phyloP scores from a whole-genome alignment of 371 early-diverging fungal species.

The Chytridiales sp. region DNA sequence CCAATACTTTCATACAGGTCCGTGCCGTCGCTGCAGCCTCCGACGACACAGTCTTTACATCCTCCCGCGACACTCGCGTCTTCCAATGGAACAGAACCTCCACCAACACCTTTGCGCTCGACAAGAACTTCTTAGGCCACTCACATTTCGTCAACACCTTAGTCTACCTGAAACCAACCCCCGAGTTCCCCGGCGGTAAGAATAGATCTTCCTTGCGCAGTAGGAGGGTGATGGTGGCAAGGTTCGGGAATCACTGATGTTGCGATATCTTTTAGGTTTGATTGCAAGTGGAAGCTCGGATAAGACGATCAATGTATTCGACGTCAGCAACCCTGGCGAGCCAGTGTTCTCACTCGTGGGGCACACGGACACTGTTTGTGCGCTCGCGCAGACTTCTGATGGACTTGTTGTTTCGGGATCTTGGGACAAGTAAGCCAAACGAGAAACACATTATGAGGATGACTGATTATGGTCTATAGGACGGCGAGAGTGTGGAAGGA shows the following conservation, averaged over 20 bases:
- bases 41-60: slow-evolving; percentile 68
- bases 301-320: slow-evolving; percentile 78
- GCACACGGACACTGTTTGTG: slow-evolving; percentile 86
- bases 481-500: slow-evolving; percentile 87
- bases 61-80: slow-evolving; percentile 62
- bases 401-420: slow-evolving; percentile 87
- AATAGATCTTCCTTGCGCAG: neutral
- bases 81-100: slow-evolving; percentile 36
- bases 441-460: neutral
- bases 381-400: slow-evolving; percentile 56
- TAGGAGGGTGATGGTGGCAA: neutral
- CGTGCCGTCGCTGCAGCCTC: slow-evolving; percentile 66
- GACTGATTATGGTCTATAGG: slow-evolving; percentile 34
- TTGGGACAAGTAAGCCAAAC: slow-evolving; percentile 82
- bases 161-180: slow-evolving; percentile 59
- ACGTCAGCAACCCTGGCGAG: slow-evolving; percentile 47
- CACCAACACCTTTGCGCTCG: slow-evolving; percentile 46
- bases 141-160: slow-evolving; percentile 79
- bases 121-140: slow-evolving; percentile 66
- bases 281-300: slow-evolving; percentile 84
- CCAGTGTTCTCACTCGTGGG: slow-evolving; percentile 74
- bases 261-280: slow-evolving; percentile 54
- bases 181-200: slow-evolving; percentile 65
- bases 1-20: slow-evolving; percentile 51
- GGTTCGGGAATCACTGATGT: too few species aligned